Conservation (phyloP, 2,329 filamentous ascomycete genomes). For the Byssoonygena ceratinophila region DNA sequence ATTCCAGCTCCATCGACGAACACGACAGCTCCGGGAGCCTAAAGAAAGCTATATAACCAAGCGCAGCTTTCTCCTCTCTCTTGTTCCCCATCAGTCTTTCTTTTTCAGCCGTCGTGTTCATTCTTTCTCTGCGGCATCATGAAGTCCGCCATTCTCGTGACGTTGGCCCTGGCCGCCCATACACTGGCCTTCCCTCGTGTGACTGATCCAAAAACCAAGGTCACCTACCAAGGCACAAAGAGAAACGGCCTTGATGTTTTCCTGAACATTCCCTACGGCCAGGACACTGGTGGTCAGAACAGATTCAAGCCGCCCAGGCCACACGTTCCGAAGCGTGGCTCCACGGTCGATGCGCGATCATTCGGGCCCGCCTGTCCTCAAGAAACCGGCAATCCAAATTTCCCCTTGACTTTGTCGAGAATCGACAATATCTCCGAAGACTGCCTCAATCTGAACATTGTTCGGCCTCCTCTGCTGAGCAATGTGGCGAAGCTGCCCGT, state of each 20-base stretch:
- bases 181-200: background rate
- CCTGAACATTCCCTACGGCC: background rate
- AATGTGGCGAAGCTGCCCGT: background rate
- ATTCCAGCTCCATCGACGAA: background rate
- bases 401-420: slow-evolving; percentile 5
- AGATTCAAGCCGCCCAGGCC: slow-evolving; percentile 8
- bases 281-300: slow-evolving; percentile 9
- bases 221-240: slow-evolving; percentile 4
- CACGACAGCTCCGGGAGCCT: background rate
- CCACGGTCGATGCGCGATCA: background rate
- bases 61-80: background rate
- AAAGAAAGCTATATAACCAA: background rate
- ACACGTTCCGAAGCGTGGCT: background rate
- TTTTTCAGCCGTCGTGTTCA: background rate
- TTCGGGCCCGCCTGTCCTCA: slow-evolving; percentile 8
- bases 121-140: background rate
- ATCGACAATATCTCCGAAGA: slow-evolving; percentile 4
- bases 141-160: background rate
- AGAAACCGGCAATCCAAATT: slow-evolving; percentile 3
- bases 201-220: background rate
- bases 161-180: slow-evolving; percentile 1
- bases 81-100: background rate
- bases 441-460: slow-evolving; percentile 2
- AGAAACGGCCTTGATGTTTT: slow-evolving; percentile 11
- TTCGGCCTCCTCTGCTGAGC: background rate